Percentiles rank a stretch among this genome's conserved stretches.
These are phyloP conservation scores for Microbotryum intermedium DNA, from an alignment of 1,284 basidiomycete species.

Conservation along the genomic window DNA sequence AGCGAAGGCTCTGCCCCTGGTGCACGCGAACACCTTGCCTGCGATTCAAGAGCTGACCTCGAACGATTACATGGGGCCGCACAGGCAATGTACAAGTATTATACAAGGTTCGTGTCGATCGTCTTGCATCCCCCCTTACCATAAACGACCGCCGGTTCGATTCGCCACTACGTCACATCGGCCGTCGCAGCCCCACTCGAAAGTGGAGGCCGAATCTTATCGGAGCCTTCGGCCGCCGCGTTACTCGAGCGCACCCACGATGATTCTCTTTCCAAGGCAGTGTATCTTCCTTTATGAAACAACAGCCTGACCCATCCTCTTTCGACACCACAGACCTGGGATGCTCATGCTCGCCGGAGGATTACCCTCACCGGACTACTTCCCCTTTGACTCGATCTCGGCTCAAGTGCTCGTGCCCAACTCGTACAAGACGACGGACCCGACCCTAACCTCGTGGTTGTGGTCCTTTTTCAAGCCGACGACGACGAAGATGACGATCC, in stretches of 20 bases:
- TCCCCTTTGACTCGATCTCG: slow-evolving; percentile 49
- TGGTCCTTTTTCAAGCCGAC: slow-evolving; percentile 57
- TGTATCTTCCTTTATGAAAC: no score
- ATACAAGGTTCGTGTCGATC: slow-evolving; percentile 27
- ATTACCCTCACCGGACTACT: slow-evolving; percentile 43
- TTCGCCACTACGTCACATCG: no score
- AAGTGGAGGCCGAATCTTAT: no score
- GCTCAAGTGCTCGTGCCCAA: slow-evolving; percentile 45
- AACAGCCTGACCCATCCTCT: no score
- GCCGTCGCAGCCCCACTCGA: no score
- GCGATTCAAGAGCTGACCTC: no score
- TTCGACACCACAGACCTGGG: slow-evolving; percentile 2
- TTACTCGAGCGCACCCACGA: not conserved
- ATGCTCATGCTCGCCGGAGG: slow-evolving; percentile 51
- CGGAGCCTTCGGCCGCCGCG: no score
- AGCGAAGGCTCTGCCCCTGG: no score
- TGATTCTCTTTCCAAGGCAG: not conserved
- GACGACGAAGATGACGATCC: slow-evolving; percentile 51
- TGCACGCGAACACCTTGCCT: no score
- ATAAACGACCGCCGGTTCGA: not conserved
- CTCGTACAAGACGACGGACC: slow-evolving; percentile 35
- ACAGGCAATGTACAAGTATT: slow-evolving; percentile 47
- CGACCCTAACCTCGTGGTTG: slow-evolving; percentile 47
- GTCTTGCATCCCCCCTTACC: not conserved
- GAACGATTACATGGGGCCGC: not conserved